phyloP scores from a whole-genome alignment of 2,329 filamentous ascomycete genomes.

The Aspergillus flavus region DNA sequence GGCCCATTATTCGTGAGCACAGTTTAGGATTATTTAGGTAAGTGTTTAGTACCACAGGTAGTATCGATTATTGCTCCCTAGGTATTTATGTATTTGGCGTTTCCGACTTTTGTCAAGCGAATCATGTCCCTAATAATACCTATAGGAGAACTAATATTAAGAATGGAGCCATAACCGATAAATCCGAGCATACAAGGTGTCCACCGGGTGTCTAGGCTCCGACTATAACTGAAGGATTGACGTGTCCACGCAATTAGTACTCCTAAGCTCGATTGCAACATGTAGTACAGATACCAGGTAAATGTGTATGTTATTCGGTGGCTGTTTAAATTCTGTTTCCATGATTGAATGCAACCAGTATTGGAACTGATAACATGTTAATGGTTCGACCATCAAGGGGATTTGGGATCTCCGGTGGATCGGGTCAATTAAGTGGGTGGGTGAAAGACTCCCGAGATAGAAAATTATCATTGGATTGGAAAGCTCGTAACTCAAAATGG shows the following conservation, averaged over 20 bases:
- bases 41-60: not conserved
- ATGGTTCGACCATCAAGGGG: not conserved
- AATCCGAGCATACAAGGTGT: slow-evolving; percentile 8
- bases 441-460: not conserved
- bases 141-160: slow-evolving; percentile 5
- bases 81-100: slow-evolving; percentile 2
- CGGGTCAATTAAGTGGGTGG: not conserved
- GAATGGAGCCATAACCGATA: slow-evolving; percentile 12
- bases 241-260: slow-evolving; percentile 9
- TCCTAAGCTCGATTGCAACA: not conserved
- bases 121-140: slow-evolving; percentile 1
- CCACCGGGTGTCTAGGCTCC: slow-evolving; percentile 17
- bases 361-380: not conserved
- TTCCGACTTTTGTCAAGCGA: not conserved
- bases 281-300: slow-evolving; percentile 1
- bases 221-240: slow-evolving; percentile 8
- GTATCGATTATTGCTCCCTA: not conserved
- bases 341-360: not conserved
- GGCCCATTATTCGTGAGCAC: too few species aligned
- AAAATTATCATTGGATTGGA: not conserved
- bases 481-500: not conserved
- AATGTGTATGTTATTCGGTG: not conserved
- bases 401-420: not conserved
- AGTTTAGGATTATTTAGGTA: not conserved
- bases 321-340: not conserved